These are phyloP conservation scores for Colletotrichum sp. DNA, from an alignment of 2,329 filamentous ascomycete species.

Conservation along the genomic window DNA sequence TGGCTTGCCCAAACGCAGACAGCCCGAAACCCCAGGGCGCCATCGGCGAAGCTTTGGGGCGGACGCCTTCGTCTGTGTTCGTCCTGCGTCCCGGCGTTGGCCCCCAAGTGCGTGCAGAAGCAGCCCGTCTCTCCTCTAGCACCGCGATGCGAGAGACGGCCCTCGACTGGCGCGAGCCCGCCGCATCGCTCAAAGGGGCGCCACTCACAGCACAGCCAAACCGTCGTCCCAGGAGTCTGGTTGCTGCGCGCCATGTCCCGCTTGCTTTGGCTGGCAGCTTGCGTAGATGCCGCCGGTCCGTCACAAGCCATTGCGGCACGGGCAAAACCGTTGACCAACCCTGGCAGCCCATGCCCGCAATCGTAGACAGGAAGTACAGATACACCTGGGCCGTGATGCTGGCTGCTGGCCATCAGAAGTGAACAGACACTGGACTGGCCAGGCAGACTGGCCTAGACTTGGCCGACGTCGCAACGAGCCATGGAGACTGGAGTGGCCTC, in stretches of 20 bases:
- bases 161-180: background rate
- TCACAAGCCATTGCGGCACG: slow-evolving; percentile 16
- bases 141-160: background rate
- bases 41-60: slow-evolving; percentile 13
- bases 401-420: background rate
- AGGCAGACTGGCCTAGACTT: background rate
- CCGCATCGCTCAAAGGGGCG: background rate
- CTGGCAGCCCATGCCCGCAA: background rate
- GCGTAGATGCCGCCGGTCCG: slow-evolving; percentile 15
- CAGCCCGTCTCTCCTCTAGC: background rate
- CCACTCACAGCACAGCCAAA: background rate
- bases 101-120: background rate
- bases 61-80: background rate
- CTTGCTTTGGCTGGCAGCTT: background rate
- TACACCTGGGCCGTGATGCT: background rate
- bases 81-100: background rate
- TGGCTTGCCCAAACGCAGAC: background rate
- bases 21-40: background rate
- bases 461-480: background rate
- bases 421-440: background rate
- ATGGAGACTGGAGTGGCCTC: background rate
- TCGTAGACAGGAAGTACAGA: background rate
- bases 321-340: slow-evolving; percentile 6
- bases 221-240: slow-evolving; percentile 15
- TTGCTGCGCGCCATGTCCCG: slow-evolving; percentile 9